Conservation (phyloP, 768 basidiomycete species). For the Pulveroboletus sp. region DNA sequence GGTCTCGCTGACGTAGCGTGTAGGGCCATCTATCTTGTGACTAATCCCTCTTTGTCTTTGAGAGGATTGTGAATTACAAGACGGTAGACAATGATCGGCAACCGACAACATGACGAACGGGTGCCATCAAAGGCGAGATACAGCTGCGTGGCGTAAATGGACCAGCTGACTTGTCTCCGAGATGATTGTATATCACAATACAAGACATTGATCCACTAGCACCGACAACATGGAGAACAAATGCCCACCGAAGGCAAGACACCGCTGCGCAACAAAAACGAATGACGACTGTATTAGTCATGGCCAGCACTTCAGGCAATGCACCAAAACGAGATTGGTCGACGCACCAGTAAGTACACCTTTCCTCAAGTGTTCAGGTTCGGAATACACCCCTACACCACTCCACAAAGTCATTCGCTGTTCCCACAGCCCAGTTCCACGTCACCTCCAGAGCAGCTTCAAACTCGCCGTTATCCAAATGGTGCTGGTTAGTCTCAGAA, state of each 20-base stretch:
- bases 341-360: no score
- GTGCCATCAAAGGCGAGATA: no score
- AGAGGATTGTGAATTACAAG: not conserved
- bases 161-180: no score
- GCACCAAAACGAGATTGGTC: not conserved
- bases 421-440: slow-evolving; percentile 50
- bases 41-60: not conserved
- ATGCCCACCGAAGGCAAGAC: not conserved
- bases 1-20: not conserved
- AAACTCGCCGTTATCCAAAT: slow-evolving; percentile 61
- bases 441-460: slow-evolving; percentile 60
- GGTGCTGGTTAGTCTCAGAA: slow-evolving; percentile 45
- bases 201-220: no score
- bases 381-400: slow-evolving; percentile 27
- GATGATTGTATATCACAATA: no score
- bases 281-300: no score
- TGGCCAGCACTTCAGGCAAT: no score
- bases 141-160: no score
- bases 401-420: slow-evolving; percentile 29
- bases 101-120: not conserved
- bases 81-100: no score
- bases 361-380: slow-evolving; percentile 12
- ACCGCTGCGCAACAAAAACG: not conserved
- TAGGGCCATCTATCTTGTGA: not conserved
- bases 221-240: no score